These are phyloP conservation scores for Cyclaneusma minus DNA, from an alignment of 2,329 filamentous ascomycete species.

Conservation along the genomic window DNA sequence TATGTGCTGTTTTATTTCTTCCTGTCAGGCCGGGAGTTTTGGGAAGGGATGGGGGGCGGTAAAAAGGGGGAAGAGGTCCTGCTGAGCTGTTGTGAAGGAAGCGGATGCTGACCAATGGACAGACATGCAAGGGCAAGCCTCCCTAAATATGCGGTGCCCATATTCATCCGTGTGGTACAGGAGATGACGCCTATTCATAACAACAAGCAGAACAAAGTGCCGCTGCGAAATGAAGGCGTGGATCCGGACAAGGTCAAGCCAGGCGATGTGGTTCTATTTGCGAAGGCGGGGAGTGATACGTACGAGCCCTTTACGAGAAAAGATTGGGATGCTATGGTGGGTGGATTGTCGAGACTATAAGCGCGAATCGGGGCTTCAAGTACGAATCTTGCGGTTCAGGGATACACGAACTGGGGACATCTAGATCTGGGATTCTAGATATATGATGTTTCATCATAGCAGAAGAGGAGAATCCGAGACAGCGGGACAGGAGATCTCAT, in stretches of 20 bases:
- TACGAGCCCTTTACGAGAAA: slow-evolving; percentile 42
- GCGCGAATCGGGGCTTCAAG: not conserved
- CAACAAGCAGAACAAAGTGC: slow-evolving; percentile 68
- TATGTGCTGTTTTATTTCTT: slow-evolving; percentile 15
- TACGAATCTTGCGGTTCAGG: no score
- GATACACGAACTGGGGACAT: no score
- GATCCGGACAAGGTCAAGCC: slow-evolving; percentile 32
- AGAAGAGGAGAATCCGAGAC: no score
- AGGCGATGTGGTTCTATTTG: slow-evolving; percentile 32
- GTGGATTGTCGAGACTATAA: slow-evolving; percentile 29
- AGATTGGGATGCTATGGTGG: slow-evolving; percentile 39
- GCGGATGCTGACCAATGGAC: slow-evolving; percentile 24
- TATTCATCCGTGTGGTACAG: slow-evolving; percentile 52
- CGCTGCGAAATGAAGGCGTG: slow-evolving; percentile 50
- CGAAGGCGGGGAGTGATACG: slow-evolving; percentile 34
- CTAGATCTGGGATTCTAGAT: no score
- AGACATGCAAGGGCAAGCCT: slow-evolving; percentile 41
- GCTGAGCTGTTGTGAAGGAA: no score
- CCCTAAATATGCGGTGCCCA: slow-evolving; percentile 59
- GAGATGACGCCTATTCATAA: slow-evolving; percentile 51
- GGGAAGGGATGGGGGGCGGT: slow-evolving; percentile 27
- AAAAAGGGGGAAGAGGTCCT: slow-evolving; percentile 12
- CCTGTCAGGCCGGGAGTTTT: slow-evolving; percentile 23
- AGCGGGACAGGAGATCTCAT: no score
- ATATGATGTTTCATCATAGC: no score